A percentile compares a stretch with the other conserved stretches of the same genome.
Evolutionary conservation across 225 moss, liverwort and hornwort species (phyloP).

Genomic region (Pseudoscleropodium purum): DNA sequence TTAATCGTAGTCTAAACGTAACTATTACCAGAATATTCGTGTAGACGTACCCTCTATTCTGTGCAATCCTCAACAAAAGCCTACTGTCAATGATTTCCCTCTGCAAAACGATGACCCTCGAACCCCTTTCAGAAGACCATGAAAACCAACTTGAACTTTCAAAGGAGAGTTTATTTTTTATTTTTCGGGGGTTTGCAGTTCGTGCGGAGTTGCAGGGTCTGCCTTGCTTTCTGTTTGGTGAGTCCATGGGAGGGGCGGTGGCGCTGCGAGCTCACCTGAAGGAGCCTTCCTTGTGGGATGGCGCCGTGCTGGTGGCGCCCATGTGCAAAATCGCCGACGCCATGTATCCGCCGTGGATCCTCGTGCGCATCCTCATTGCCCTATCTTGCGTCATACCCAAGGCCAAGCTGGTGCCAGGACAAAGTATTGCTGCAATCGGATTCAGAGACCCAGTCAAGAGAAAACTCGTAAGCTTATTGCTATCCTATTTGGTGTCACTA

Average conservation of each 20-base stretch:
- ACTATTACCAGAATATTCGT: neutral
- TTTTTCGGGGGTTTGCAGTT: slow-evolving; percentile 1
- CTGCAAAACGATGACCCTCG: neutral
- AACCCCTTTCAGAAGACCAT: neutral
- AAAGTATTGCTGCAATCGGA: slow-evolving; percentile 60
- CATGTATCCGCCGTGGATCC: slow-evolving; percentile 72
- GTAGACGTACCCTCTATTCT: neutral
- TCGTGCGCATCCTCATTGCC: slow-evolving; percentile 38
- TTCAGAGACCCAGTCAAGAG: slow-evolving; percentile 53
- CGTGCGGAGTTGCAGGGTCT: slow-evolving; percentile 37
- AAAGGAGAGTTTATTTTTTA: no score
- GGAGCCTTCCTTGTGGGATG: slow-evolving; percentile 56
- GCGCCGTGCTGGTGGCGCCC: slow-evolving; percentile 78
- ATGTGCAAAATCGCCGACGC: slow-evolving; percentile 91
- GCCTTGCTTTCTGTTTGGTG: slow-evolving; percentile 73
- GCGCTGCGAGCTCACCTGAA: slow-evolving; percentile 63
- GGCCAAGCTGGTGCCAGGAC: slow-evolving; percentile 79
- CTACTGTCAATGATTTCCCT: neutral
- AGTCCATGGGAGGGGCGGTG: slow-evolving; percentile 95
- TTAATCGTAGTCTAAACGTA: neutral
- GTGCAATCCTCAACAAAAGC: neutral
- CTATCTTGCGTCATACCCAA: slow-evolving; percentile 60
- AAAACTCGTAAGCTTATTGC: slow-evolving; percentile 14
- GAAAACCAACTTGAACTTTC: neutral
- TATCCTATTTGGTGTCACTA: neutral